Evolutionary conservation across 805 yeast genomes (phyloP).

Genomic region (Wickerhamiella shivajii): DNA sequence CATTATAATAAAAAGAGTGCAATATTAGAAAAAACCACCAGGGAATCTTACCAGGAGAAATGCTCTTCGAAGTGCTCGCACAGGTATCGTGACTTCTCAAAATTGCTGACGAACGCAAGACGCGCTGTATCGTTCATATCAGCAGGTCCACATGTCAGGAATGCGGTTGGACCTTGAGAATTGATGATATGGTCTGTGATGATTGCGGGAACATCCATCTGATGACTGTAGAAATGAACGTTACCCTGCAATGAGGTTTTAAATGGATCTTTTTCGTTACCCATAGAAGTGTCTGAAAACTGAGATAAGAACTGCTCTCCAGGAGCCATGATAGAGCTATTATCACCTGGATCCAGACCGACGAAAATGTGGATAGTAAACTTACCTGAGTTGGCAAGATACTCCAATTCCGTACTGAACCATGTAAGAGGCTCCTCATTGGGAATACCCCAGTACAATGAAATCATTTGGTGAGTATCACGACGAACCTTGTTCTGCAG

Average conservation of each 20-base stretch:
- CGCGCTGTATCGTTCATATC: slow-evolving; percentile 15
- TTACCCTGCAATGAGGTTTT: slow-evolving; percentile 5
- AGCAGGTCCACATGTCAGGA: slow-evolving; percentile 16
- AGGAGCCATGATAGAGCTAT: slow-evolving; percentile 5
- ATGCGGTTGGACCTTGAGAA: slow-evolving; percentile 9
- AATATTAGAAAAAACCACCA: too few relatives aligned
- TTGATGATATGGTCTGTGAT: slow-evolving; percentile 6
- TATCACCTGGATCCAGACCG: slow-evolving; percentile 9
- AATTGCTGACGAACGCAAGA: slow-evolving; percentile 13
- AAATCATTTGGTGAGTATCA: slow-evolving; percentile 8
- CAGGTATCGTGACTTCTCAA: slow-evolving; percentile 7
- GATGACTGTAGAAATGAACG: slow-evolving; percentile 8
- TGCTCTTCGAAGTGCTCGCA: slow-evolving; percentile 16
- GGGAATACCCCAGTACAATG: slow-evolving; percentile 10
- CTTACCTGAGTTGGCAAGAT: slow-evolving; percentile 8
- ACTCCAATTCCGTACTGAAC: slow-evolving; percentile 8
- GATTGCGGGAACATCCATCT: slow-evolving; percentile 7
- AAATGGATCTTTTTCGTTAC: slow-evolving; percentile 6
- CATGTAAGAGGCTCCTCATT: slow-evolving; percentile 10
- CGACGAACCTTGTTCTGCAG: slow-evolving; percentile 9
- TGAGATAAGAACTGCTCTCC: slow-evolving; percentile 7
- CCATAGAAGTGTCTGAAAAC: slow-evolving; percentile 5
- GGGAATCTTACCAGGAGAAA: slow-evolving; percentile 15
- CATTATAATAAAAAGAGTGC: too few relatives aligned
- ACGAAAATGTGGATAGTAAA: slow-evolving; percentile 8